These are phyloP conservation scores for Albophoma yamanashiensis DNA, from an alignment of 2,329 filamentous ascomycete species.

Conservation along the genomic window DNA sequence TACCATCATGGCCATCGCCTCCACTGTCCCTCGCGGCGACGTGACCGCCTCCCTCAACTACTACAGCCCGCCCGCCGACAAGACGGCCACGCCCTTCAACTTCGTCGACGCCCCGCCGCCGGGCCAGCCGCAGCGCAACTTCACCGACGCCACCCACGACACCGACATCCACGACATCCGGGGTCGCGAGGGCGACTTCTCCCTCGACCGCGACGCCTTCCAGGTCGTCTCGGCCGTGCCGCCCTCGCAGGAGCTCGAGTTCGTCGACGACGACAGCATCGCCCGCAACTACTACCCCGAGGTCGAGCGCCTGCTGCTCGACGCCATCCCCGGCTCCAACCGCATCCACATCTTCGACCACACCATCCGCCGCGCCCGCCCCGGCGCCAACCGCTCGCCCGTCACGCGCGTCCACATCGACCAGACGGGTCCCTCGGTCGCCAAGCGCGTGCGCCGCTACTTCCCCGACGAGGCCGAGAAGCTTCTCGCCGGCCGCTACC, in stretches of 20 bases:
- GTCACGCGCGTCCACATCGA: conserved; percentile 73
- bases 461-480: conserved; percentile 55
- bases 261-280: conserved; percentile 60
- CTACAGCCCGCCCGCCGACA: conserved; percentile 50
- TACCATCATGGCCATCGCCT: conserved; percentile 27
- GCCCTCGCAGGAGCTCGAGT: conserved; percentile 38
- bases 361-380: conserved; percentile 62
- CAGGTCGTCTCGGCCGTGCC: conserved; percentile 48
- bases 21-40: conserved; percentile 43
- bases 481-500: conserved; percentile 61
- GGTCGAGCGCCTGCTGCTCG: conserved; percentile 60
- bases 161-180: conserved; percentile 64
- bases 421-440: conserved; percentile 59
- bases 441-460: conserved; percentile 56
- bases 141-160: conserved; percentile 32
- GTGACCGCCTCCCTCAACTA: conserved; percentile 55
- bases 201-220: conserved; percentile 67
- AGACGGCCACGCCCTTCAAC: conserved; percentile 46
- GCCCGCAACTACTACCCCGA: conserved; percentile 72
- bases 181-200: conserved; percentile 54
- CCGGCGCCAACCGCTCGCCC: conserved; percentile 51
- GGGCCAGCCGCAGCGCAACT: conserved; percentile 57
- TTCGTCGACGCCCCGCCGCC: conserved; percentile 54
- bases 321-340: conserved; percentile 53
- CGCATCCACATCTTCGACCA: conserved; percentile 75